phyloP scores from a whole-genome alignment of 805 yeast species.

The Candida maris region DNA sequence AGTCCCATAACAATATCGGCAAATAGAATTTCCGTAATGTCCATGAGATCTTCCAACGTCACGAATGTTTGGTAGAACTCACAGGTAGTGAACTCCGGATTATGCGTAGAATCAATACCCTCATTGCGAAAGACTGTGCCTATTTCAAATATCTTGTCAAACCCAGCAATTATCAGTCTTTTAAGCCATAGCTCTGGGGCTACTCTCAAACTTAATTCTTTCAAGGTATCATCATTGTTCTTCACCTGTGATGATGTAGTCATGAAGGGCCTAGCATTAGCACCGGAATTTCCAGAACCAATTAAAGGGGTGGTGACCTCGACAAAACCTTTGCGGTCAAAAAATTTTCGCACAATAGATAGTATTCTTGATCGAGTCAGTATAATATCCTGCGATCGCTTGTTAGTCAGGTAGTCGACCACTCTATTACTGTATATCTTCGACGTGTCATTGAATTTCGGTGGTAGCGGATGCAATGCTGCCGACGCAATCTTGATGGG shows the following conservation, averaged over 20 bases:
- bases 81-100: conserved; percentile 89
- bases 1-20: conserved; percentile 35
- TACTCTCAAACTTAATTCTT: conserved; percentile 62
- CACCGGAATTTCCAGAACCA: conserved; percentile 69
- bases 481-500: conserved; percentile 60
- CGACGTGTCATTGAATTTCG: conserved; percentile 50
- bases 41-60: conserved; percentile 62
- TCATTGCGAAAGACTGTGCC: conserved; percentile 88
- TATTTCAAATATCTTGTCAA: conserved; percentile 82
- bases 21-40: conserved; percentile 58
- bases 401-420: conserved; percentile 66
- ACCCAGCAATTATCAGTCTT: conserved; percentile 75
- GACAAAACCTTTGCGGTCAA: conserved; percentile 52
- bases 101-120: conserved; percentile 89
- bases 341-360: conserved; percentile 51
- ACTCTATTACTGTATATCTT: conserved; percentile 66
- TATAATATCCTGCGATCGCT: conserved; percentile 43
- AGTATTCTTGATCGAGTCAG: conserved; percentile 54
- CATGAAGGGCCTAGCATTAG: conserved; percentile 83
- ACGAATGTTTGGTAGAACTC: conserved; percentile 82
- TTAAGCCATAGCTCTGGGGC: conserved; percentile 97
- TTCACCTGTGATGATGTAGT: conserved; percentile 43
- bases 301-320: conserved; percentile 91
- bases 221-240: conserved; percentile 21
- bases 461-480: conserved; percentile 67